Base-by-base conservation (phyloP, 2,329 filamentous ascomycete species). In the Colletotrichum sp. region DNA sequence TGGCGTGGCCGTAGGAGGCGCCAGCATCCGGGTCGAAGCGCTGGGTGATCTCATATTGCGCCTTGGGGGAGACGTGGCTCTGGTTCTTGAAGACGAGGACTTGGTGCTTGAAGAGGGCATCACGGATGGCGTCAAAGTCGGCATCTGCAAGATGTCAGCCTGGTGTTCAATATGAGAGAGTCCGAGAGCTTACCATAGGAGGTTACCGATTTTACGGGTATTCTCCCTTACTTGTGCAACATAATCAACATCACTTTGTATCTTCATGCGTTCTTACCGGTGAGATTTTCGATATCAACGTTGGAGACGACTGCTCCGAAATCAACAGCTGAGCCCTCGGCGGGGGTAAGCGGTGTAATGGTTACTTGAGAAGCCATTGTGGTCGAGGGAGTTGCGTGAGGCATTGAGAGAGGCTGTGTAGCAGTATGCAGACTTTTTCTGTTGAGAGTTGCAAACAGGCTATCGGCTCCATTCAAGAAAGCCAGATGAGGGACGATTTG, bases 51-150 rank as follows among this genome's bases (percentile, higher is more conserved):
- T 93, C 91, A 80, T 93, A 96, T 81, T 96, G 94, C 9, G 93
- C 92, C 80, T 90, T 91, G 2, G 94, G 92, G 0, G 93, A 90
- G 28, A 93, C 86, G 57, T 90, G 87, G 59, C 86, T 81, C 81
- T 95, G 93, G 81, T 91, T 87, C 82, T 94, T 95, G 85, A 96
- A 90, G 32, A 96, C 88, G 13, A 96, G 87, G 16, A 96, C 90
- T 76, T 94, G 93, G 80, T 94, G 86, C 15, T 85, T 88, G 86
- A 94, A 95, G 6, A 96, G 89, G 2, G 93, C 91, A 22, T 91
- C 84, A 75, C 89, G 90, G 80, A 96, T 92, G 25, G 88, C 82
- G 9, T 88, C 85, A 81, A 95, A 95, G 80, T 94, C 91, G 78
- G 87, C 87, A 78, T 94, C 93, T 91, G 78, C 9, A 48, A 61